Conservation (phyloP, 371 early-diverging fungal species). For the Lichtheimia corymbifera region DNA sequence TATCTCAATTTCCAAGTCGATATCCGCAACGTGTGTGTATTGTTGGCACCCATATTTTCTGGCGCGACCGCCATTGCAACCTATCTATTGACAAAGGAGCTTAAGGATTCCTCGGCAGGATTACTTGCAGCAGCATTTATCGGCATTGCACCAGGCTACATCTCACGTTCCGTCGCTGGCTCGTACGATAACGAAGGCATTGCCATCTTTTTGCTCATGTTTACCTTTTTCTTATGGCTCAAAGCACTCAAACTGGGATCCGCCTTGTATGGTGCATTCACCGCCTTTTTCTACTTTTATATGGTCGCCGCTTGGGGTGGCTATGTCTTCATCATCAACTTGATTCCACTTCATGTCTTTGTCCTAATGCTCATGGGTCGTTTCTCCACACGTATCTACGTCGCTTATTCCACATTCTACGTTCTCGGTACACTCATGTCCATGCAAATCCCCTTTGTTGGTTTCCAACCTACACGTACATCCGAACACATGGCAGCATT, state of each 20-base stretch:
- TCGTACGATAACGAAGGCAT: slow-evolving; percentile 99
- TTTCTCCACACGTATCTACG: slow-evolving; percentile 91
- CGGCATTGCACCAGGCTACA: slow-evolving; percentile 98
- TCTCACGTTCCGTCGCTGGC: slow-evolving; percentile 98
- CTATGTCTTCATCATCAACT: slow-evolving; percentile 98
- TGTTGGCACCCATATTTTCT: slow-evolving; percentile 95
- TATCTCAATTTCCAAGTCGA: slow-evolving; percentile 91
- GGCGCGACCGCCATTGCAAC: slow-evolving; percentile 92
- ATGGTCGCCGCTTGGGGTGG: slow-evolving; percentile 99
- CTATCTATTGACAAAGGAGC: slow-evolving; percentile 89
- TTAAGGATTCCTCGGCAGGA: slow-evolving; percentile 90
- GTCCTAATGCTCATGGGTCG: slow-evolving; percentile 95
- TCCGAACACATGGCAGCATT: slow-evolving; percentile 99
- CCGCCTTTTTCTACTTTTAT: slow-evolving; percentile 97
- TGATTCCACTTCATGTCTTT: slow-evolving; percentile 97
- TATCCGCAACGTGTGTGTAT: slow-evolving; percentile 97
- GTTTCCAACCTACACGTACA: slow-evolving; percentile 95
- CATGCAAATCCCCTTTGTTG: slow-evolving; percentile 99
- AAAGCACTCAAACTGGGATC: slow-evolving; percentile 93
- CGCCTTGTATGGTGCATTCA: slow-evolving; percentile 80
- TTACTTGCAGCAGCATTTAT: slow-evolving; percentile 96
- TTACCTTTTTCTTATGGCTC: slow-evolving; percentile 96
- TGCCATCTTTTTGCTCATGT: slow-evolving; percentile 96
- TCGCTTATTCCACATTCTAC: slow-evolving; percentile 96
- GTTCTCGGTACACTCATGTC: slow-evolving; percentile 93